These are phyloP conservation scores for Sclerotiophoma versabilis DNA, from an alignment of 2,329 filamentous ascomycete species.

Conservation along the genomic window DNA sequence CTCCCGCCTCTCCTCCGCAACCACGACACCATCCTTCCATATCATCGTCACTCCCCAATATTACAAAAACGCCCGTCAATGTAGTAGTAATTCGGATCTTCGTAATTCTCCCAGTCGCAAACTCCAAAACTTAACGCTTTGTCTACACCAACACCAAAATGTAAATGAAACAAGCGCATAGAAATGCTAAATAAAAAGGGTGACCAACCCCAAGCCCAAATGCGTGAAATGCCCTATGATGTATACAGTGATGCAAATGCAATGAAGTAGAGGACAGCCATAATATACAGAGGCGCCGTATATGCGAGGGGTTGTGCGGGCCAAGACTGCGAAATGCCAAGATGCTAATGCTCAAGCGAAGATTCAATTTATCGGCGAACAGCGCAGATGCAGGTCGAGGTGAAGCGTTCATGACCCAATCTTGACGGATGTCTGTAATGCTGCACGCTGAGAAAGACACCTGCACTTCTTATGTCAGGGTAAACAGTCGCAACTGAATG, in stretches of 20 bases:
- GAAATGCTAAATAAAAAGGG: constrained; percentile 10
- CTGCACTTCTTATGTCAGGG: not conserved
- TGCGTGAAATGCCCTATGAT: constrained; percentile 20
- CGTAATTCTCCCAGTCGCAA: constrained; percentile 5
- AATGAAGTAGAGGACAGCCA: constrained; percentile 26
- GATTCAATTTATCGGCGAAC: not conserved
- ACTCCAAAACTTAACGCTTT: constrained; percentile 11
- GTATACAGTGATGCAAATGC: constrained; percentile 33
- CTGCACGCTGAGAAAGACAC: not conserved
- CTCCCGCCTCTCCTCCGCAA: not conserved
- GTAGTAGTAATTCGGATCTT: constrained; percentile 17
- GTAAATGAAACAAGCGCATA: not conserved
- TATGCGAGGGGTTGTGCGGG: constrained; percentile 21
- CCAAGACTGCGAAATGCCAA: constrained; percentile 18
- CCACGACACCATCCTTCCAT: not conserved
- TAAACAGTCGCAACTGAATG: constrained; percentile 16
- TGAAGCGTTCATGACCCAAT: not conserved
- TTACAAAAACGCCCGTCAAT: constrained; percentile 18
- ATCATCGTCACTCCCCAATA: not conserved
- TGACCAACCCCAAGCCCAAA: constrained; percentile 10
- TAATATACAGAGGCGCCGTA: constrained; percentile 35
- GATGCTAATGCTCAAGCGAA: constrained; percentile 16
- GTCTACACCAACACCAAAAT: constrained; percentile 3
- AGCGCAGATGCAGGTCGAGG: not conserved
- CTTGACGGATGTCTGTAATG: not conserved